phyloP scores from a whole-genome alignment of 2,329 filamentous ascomycete species.

The Metarhizium guizhouense region DNA sequence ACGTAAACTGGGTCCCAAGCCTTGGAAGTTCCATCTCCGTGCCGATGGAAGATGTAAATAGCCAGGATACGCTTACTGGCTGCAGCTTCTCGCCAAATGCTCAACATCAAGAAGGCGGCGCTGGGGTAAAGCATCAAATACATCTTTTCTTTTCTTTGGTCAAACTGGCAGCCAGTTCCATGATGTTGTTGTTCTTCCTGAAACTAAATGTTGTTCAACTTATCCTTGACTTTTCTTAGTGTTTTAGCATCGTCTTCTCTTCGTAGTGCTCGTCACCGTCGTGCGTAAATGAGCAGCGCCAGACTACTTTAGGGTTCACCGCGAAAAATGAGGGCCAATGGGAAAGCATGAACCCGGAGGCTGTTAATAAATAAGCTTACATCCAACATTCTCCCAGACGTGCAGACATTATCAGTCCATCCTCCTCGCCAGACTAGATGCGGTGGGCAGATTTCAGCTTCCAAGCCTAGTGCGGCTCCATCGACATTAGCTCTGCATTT shows the following conservation, averaged over 20 bases:
- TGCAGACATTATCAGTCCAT: no score
- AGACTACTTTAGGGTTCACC: no score
- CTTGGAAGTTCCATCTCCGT: neutral
- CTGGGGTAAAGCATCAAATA: fast-evolving
- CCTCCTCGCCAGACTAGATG: neutral
- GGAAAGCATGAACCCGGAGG: no score
- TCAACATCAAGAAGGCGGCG: neutral
- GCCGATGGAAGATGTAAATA: neutral
- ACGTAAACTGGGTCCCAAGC: neutral
- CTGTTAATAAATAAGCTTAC: no score
- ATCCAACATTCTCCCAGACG: no score
- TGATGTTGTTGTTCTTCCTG: neutral
- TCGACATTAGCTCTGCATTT: neutral
- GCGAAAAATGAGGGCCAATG: no score
- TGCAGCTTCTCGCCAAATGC: neutral
- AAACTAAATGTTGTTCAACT: no score
- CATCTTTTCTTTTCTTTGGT: neutral
- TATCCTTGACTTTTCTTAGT: no score
- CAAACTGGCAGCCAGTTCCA: neutral
- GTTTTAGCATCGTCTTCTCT: no score
- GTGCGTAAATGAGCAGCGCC: no score
- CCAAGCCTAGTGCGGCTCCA: neutral
- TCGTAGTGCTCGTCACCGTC: no score
- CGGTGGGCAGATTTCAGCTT: neutral
- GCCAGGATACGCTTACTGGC: neutral